Evolutionary conservation across 306 rosid species (phyloP), one percentile per base, ranked within the genome.

Genomic region (Castanea sativa): DNA sequence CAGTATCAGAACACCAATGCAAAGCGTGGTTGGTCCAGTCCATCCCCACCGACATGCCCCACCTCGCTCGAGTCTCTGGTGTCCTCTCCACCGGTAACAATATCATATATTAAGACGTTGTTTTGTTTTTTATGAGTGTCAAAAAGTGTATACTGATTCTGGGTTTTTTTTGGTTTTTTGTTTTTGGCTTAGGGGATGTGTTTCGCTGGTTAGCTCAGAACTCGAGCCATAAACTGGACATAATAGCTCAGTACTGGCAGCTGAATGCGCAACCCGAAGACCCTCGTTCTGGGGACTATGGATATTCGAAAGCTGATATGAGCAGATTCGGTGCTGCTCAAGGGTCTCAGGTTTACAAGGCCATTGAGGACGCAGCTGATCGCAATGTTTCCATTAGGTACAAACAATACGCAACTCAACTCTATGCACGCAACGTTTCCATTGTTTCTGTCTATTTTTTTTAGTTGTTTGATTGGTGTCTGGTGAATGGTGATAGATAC

Each of bases 11-110:
- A 38, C 67, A 73, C 5, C 77, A 79, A 45, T 93, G 98, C 81
- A 89, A 92, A 83, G 93, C 96, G 51, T 94, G 98, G 97, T 85
- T 94, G 38, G 98, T 92, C 38, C 98, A 92, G 80, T 94, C 98
- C 61, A 88, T 90, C 69, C 98, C 98, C 73, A 92, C 98, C 81
- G 89, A 90, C 70, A 88, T 90, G 97, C 97, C 94, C 15, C 79
- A 81, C 63, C 93, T 92, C 73, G 63, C 71, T 25, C 96, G 52
- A 25, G 88, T 94, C 83, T 85, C 90, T 0, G 96, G 97, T 35
- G 90, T 89, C 81, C 96, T 94, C 79, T 88, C 93, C 16, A 89
- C 96, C 7, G 92, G 97, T 88, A 71, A 74, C 3, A 29, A 68
- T 14, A 29, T 35, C 45, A 8, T 2, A 41, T 41, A 41, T 41